phyloP scores from a whole-genome alignment of 108 stramenopile genomes.

The Discostella stelligeroides region DNA sequence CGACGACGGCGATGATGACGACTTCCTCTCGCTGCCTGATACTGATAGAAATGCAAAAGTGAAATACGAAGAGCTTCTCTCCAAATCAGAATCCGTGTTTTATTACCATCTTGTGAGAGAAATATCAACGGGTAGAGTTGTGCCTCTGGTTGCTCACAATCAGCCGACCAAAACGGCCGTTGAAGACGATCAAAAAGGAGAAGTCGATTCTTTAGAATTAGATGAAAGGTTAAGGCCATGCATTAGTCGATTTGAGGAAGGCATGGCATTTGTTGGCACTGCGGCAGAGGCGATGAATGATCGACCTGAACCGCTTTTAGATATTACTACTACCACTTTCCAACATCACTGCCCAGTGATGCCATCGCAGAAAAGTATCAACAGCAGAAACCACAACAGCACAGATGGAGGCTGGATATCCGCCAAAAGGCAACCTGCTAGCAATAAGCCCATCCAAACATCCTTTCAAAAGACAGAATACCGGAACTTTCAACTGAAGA shows the following conservation, averaged over 20 bases:
- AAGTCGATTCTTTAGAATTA: slow-evolving; percentile 1
- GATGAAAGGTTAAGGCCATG: slow-evolving; percentile 2
- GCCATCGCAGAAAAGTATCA: not conserved
- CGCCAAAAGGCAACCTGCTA: not conserved
- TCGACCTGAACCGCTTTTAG: not conserved
- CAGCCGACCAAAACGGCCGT: not conserved
- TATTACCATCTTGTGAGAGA: slow-evolving; percentile 75
- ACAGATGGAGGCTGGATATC: slow-evolving; percentile 19
- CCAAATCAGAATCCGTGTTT: slow-evolving; percentile 85
- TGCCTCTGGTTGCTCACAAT: slow-evolving; percentile 38
- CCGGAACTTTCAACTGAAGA: not conserved
- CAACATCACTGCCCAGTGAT: not conserved
- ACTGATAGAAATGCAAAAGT: slow-evolving; percentile 17
- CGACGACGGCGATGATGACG: slow-evolving; percentile 16
- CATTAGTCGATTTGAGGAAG: slow-evolving; percentile 13
- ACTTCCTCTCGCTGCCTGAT: slow-evolving; percentile 12
- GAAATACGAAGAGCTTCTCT: slow-evolving; percentile 69
- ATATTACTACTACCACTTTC: not conserved
- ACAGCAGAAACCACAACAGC: not conserved
- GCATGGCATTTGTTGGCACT: slow-evolving; percentile 35
- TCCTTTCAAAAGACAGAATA: not conserved
- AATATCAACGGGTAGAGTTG: slow-evolving; percentile 25
- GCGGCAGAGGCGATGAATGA: slow-evolving; percentile 28
- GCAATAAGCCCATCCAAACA: not conserved
- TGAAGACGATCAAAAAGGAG: slow-evolving; percentile 2